These are phyloP conservation scores for Cudoniella acicularis DNA, from an alignment of 495 filamentous ascomycete genomes.

Conservation along the genomic window DNA sequence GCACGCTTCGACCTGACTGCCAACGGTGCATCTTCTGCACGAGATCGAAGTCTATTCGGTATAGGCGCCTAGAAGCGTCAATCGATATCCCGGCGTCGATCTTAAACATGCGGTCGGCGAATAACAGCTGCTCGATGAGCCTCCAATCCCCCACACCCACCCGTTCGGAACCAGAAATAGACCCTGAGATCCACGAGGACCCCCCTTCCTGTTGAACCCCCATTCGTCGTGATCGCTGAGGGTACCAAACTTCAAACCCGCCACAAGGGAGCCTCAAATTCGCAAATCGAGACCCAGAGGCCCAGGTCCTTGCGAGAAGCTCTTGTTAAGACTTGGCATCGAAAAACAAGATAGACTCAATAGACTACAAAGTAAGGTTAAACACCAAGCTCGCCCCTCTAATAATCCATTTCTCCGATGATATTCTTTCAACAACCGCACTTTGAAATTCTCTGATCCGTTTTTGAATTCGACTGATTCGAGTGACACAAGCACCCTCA, in stretches of 20 bases:
- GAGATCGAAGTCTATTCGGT: not conserved
- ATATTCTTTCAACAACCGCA: not conserved
- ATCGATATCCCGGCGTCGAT: not conserved
- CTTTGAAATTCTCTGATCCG: not conserved
- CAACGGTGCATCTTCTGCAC: not conserved
- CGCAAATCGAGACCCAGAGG: not conserved
- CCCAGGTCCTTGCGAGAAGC: not conserved
- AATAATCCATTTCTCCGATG: not conserved
- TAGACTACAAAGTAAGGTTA: not conserved
- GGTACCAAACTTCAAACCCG: not conserved
- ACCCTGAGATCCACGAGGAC: not conserved
- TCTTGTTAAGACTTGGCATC: not conserved
- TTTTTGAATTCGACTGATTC: not conserved
- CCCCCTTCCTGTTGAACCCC: not conserved
- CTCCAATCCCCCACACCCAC: not conserved
- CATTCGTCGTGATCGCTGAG: not conserved
- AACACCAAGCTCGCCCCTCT: no score
- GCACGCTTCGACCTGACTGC: not conserved
- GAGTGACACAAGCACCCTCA: not conserved
- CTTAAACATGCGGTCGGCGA: not conserved
- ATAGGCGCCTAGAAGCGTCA: not conserved
- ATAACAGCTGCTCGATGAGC: no score
- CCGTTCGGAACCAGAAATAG: not conserved
- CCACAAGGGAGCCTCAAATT: not conserved
- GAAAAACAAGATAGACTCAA: not conserved